Base-by-base conservation (phyloP, 495 filamentous ascomycete genomes). In the Evansstolkia leycettana region DNA sequence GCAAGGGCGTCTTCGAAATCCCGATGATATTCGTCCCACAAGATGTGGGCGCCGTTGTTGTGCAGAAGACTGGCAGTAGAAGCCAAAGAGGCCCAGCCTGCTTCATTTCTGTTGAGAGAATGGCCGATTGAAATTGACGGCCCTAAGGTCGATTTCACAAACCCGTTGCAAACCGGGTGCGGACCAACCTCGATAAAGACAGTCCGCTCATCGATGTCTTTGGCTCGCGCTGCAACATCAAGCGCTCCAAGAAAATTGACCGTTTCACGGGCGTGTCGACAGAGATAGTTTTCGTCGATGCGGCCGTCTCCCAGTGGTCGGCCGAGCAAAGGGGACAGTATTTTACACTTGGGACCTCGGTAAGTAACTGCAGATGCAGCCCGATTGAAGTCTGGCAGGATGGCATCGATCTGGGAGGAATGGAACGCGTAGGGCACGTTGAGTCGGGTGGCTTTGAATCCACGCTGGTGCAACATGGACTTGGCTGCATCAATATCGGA, bases 11-110 rank as follows among this genome's bases (percentile, higher is more conserved):
- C 39, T 15, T 54, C 46, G 45, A 78, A 82, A 40, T 75, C 71
- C 5, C 62, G 53, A 55, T 78, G 74, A 43, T 70, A 82, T 45
- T 81, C 80, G 37, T 69, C 69, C 76, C 80, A 89, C 46, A 72
- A 50, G 30, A 84, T 45, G 10, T 68, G 60, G 8, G 78, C 41
- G 9, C 83, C 79, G 5, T 54, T 59, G 2, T 46, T 48, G 46
- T 84, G 68, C 11, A 86, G 53, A 1, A 61, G 55, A 28, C 58
- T 53, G 1, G 85, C 45, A 13, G 56, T 71, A 5, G 47, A 40
- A 0, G 68, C 58, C 3, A 88, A 48, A 2, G 67, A 75, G 42
- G 64, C 66, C 62, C 70, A 84, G 13, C 43, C 44, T 36, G 67
- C 51, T 13, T 67, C 61, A 8, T 47, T 44, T 0, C 55, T 52